A percentile compares a stretch with the other conserved stretches of the same genome.
Evolutionary conservation across 257 asterid species (phyloP).

Genomic region (Prunella vulgaris): DNA sequence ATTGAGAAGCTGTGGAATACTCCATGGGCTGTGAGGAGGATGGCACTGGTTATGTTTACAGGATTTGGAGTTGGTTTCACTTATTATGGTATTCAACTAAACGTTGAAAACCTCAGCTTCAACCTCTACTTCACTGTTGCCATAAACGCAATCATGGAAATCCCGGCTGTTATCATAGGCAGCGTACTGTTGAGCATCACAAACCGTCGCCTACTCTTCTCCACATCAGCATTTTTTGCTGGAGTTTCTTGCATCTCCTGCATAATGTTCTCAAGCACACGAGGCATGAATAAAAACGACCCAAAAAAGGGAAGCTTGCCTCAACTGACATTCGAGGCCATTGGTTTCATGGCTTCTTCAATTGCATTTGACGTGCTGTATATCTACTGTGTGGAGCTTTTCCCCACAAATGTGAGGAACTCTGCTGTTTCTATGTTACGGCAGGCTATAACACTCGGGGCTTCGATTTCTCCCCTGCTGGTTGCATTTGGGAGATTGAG

Average conservation of each 20-base stretch:
- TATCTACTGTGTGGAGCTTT: constrained; percentile 49
- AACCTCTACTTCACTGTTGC: constrained; percentile 50
- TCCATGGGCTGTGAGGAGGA: constrained; percentile 47
- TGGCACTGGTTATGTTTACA: constrained; percentile 45
- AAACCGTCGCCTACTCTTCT: constrained; percentile 40
- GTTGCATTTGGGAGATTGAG: constrained; percentile 43
- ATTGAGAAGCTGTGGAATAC: constrained; percentile 38
- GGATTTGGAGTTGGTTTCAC: constrained; percentile 55
- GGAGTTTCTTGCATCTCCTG: constrained; percentile 39
- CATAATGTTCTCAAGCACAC: constrained; percentile 27
- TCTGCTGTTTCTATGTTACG: constrained; percentile 49
- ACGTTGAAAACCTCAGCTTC: constrained; percentile 52
- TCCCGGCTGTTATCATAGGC: constrained; percentile 55
- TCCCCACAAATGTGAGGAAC: constrained; percentile 47
- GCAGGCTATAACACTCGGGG: constrained; percentile 48
- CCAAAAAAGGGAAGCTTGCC: constrained; percentile 30
- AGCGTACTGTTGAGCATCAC: constrained; percentile 39
- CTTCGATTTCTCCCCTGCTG: constrained; percentile 46
- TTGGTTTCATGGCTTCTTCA: constrained; percentile 51
- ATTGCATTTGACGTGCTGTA: constrained; percentile 49
- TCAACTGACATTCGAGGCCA: constrained; percentile 38
- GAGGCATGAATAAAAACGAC: neutral
- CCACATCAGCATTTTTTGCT: constrained; percentile 34
- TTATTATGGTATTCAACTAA: constrained; percentile 55
- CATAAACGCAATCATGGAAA: constrained; percentile 55